Conservation (phyloP, 1,284 basidiomycete species). For the Retiboletus fuscus region DNA sequence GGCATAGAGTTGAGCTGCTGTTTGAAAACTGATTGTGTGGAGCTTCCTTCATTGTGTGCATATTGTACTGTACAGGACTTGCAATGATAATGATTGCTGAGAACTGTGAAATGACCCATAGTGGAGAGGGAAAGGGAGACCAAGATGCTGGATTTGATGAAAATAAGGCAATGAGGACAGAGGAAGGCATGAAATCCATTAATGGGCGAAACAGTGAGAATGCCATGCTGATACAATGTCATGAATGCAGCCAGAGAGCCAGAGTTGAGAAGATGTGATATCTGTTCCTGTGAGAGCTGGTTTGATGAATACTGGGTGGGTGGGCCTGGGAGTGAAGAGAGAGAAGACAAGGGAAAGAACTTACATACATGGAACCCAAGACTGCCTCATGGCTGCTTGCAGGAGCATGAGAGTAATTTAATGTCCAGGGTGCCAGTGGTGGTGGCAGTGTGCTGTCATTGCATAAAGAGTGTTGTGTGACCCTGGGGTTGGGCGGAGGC, state of each 20-base stretch:
- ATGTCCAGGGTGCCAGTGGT: background rate
- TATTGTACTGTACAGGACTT: constrained; percentile 3
- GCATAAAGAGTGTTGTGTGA: background rate
- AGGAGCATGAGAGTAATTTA: background rate
- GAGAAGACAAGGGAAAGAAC: background rate
- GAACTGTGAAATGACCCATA: background rate
- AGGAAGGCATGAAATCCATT: background rate
- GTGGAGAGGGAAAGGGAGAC: background rate
- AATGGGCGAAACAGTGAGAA: background rate
- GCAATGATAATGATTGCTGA: background rate
- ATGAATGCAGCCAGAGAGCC: background rate
- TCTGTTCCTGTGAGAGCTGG: background rate
- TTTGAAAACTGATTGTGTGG: background rate
- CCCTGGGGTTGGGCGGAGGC: no score
- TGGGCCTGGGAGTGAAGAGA: no score
- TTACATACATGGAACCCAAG: background rate
- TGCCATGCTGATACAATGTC: background rate
- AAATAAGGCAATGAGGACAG: background rate
- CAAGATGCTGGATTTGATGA: background rate
- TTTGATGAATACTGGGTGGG: background rate
- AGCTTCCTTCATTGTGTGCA: background rate
- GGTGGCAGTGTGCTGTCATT: background rate
- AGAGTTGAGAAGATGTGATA: background rate
- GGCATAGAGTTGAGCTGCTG: background rate
- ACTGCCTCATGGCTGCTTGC: background rate